Evolutionary conservation across 2,329 filamentous ascomycete genomes (phyloP).

Genomic region (Penicillium sp.): DNA sequence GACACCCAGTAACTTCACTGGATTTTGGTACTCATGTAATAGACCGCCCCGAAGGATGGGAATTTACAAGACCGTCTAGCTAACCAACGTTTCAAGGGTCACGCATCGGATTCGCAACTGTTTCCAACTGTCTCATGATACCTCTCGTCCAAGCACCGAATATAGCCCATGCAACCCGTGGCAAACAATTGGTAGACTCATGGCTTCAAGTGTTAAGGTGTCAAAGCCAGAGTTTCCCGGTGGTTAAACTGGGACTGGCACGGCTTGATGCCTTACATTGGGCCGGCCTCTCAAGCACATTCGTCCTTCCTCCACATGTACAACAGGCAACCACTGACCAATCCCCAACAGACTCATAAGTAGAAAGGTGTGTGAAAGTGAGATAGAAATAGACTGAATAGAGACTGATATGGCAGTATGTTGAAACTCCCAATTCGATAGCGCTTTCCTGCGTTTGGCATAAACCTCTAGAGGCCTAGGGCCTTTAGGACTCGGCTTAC

Average conservation of each 20-base stretch:
- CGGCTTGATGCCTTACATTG: conserved; percentile 41
- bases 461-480: too few species aligned
- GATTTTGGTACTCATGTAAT: conserved; percentile 42
- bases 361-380: neutral
- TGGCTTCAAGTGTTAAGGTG: conserved; percentile 39
- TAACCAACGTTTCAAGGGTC: conserved; percentile 33
- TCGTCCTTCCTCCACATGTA: conserved; percentile 37
- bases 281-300: conserved; percentile 34
- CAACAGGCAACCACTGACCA: conserved; percentile 25
- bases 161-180: conserved; percentile 33
- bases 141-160: conserved; percentile 42
- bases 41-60: neutral
- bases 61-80: neutral
- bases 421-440: neutral
- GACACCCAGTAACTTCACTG: conserved; percentile 37
- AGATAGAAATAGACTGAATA: neutral
- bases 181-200: conserved; percentile 37
- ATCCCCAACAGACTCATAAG: neutral
- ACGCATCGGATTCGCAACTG: conserved; percentile 42
- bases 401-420: neutral
- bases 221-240: conserved; percentile 38
- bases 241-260: conserved; percentile 40
- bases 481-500: too few species aligned
- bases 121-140: conserved; percentile 43
- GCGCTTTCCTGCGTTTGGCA: too few species aligned